Conservation (phyloP, 2,329 filamentous ascomycete species). For the Talaromyces atroroseus region DNA sequence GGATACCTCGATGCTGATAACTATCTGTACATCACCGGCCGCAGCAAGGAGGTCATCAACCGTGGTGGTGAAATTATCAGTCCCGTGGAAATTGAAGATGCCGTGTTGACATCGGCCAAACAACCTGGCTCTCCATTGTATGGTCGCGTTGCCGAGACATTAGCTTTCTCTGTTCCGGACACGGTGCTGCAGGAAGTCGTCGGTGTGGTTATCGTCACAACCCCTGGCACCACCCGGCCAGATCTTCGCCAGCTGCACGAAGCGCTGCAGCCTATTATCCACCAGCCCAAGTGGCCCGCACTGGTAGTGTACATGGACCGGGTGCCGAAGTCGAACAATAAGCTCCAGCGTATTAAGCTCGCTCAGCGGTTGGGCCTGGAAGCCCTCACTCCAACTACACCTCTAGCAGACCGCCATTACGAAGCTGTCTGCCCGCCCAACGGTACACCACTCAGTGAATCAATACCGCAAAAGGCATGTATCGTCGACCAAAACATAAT, state of each 20-base stretch:
- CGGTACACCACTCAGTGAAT: not conserved
- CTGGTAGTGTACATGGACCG: not conserved
- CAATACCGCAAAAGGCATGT: not conserved
- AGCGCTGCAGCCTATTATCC: not conserved
- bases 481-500: not conserved
- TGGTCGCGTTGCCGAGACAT: not conserved
- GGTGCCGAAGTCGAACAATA: not conserved
- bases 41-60: conserved; percentile 82
- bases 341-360: not conserved
- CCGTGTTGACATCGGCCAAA: not conserved
- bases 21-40: conserved; percentile 80
- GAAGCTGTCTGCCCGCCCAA: not conserved
- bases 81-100: conserved; percentile 66
- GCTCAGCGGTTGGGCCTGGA: not conserved
- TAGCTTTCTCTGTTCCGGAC: not conserved
- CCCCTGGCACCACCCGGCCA: not conserved
- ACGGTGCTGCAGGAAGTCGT: not conserved
- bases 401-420: not conserved
- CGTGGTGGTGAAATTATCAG: conserved; percentile 81
- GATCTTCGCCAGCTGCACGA: not conserved
- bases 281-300: not conserved
- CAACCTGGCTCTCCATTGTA: not conserved
- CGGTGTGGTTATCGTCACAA: not conserved
- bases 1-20: conserved; percentile 74
- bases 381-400: not conserved